Evolutionary conservation across 2,329 filamentous ascomycete genomes (phyloP), one percentile per base, ranked within the genome.

Genomic region (Pseudogymnoascus sp.): DNA sequence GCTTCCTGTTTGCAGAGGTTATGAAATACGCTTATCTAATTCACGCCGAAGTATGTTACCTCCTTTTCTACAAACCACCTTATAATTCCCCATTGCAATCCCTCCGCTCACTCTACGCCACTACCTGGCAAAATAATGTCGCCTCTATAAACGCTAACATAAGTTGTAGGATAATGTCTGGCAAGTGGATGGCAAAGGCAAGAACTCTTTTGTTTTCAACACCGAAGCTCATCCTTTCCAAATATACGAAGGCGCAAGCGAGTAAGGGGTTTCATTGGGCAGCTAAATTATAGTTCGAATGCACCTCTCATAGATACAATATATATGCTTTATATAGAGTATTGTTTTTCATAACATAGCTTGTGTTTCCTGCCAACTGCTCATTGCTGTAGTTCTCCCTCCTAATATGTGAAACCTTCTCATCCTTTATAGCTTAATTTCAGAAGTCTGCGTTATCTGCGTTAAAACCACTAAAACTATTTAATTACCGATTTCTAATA

Each of bases 1-100:
- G 87, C 67, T 95, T 94, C 75, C 85, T 88, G 76, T 90, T 95
- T 71, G 90, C 90, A 0, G 90, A 95, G 76, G 87, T 91, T 63
- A 71, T 95, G 71, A 95, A 95, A 78, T 95, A 95, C 71, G 76
- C 81, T 60, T 95, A 89, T 74, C 71, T 95, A 66, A 88, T 89
- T 30, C 67, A 70, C 38, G 63, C 65, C 6, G 65, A 66, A 58
- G 69, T 70, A 61, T 66, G 68, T 66, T n/a, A 9, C 34, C 5
- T 45, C 39, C 30, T 35, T 18, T 55, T 52, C 30, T 15, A 34
- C 15, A 1, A 6, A 15, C 7, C 30, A 28, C 9, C 13, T 23
- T 33, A 21, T 3, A n/a, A 10, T 18, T 12, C 18, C 55, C 18
- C n/a, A 1, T 15, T 23, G n/a, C 12, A 19, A 5, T n/a, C 26